phyloP scores from a whole-genome alignment of 164 flowering plant species.

The Tinospora cordifolia region DNA sequence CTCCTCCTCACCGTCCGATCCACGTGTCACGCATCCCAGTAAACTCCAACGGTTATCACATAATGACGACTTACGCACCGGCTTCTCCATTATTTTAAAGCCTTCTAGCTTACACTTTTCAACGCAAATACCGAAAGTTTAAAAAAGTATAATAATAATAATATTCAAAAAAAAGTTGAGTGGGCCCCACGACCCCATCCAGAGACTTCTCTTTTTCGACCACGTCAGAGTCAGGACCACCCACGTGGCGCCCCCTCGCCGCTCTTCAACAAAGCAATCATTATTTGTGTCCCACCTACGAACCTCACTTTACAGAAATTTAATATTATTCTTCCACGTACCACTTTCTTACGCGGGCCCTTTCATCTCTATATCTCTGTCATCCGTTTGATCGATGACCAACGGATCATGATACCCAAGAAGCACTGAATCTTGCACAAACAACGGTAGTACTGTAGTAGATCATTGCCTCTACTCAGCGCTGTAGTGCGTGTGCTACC shows the following conservation, averaged over 20 bases:
- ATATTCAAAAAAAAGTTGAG: no score
- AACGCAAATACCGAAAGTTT: neutral
- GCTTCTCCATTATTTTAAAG: no score
- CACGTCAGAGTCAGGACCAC: slow-evolving; percentile 11
- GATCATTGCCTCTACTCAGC: no score
- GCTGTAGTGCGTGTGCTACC: neutral
- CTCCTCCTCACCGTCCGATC: neutral
- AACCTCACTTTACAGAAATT: neutral
- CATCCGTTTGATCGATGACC: no score
- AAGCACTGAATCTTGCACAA: no score
- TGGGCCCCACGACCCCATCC: neutral
- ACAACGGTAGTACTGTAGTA: neutral
- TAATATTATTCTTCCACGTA: neutral
- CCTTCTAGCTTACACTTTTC: no score
- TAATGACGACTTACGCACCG: neutral
- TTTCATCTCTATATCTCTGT: no score
- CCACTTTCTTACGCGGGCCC: neutral
- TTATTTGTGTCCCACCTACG: neutral
- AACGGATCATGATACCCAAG: no score
- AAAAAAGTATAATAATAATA: neutral
- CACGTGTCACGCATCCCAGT: neutral
- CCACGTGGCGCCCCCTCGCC: slow-evolving; percentile 13
- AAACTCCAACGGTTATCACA: neutral
- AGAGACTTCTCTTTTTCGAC: neutral
- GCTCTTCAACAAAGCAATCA: slow-evolving; percentile 4